Evolutionary conservation across 2,329 filamentous ascomycete species (phyloP).

Genomic region (Aspergillus oerlinghausenensis): DNA sequence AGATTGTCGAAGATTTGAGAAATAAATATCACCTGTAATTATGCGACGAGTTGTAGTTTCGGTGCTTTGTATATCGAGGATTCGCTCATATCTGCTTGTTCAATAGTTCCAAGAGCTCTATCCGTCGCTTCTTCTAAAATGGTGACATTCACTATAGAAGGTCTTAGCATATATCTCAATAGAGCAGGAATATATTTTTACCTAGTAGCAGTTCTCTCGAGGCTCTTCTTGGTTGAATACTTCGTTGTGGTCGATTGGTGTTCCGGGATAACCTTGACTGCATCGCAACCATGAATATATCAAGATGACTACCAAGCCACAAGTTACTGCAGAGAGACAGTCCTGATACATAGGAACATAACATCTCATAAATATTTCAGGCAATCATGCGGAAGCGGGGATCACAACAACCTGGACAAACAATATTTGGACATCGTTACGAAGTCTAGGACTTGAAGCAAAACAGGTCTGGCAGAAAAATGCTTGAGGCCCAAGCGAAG

Average conservation of each 20-base stretch:
- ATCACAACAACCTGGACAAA: neutral
- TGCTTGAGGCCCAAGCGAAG: neutral
- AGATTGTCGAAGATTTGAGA: neutral
- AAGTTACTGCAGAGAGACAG: neutral
- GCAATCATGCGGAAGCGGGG: no score
- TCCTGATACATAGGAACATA: neutral
- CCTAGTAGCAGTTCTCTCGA: no score
- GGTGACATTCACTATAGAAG: neutral
- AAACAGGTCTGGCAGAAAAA: neutral
- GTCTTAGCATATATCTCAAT: neutral
- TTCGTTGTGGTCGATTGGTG: no score
- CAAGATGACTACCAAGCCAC: neutral
- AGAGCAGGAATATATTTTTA: neutral
- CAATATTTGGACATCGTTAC: neutral
- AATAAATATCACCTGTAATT: neutral
- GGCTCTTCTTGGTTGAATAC: no score
- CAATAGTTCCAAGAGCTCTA: neutral
- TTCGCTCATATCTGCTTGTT: neutral
- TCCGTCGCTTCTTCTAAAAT: neutral
- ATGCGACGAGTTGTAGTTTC: neutral
- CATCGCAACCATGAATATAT: no score
- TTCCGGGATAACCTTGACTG: no score
- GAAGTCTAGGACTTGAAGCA: no score
- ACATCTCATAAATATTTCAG: neutral
- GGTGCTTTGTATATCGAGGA: neutral